Conservation (phyloP, 108 stramenopile genomes). For the Parietichytrium sp. region DNA sequence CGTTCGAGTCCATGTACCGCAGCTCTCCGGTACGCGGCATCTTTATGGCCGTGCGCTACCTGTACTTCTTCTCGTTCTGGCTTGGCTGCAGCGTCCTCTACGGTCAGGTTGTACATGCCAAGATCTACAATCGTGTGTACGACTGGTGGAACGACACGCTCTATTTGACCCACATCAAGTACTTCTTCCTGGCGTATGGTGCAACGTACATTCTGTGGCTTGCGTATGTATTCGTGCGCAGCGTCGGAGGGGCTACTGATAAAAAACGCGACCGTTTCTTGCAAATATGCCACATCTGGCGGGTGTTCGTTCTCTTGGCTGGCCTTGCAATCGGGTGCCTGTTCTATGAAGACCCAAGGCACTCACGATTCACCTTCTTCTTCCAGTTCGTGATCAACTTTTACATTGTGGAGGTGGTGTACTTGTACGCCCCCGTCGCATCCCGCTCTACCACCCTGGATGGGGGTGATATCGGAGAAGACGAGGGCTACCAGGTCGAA, state of each 20-base stretch:
- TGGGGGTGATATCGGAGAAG: too few relatives aligned
- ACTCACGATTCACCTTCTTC: background rate
- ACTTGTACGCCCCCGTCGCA: background rate
- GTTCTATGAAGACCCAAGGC: background rate
- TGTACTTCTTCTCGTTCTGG: background rate
- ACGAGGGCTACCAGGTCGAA: too few relatives aligned
- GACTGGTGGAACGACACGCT: background rate
- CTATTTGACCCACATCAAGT: background rate
- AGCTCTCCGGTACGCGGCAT: background rate
- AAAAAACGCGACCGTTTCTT: background rate
- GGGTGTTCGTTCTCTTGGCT: background rate
- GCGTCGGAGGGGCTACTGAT: background rate
- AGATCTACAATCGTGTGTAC: background rate
- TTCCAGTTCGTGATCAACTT: constrained; percentile 20
- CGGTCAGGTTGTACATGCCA: background rate
- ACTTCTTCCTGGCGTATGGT: background rate
- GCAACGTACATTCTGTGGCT: background rate
- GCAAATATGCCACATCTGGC: background rate
- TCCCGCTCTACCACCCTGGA: too few relatives aligned
- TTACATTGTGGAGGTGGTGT: background rate
- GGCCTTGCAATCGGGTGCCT: background rate
- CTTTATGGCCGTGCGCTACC: background rate
- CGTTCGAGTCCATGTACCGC: background rate
- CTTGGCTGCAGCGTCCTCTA: background rate
- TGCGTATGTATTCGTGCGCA: background rate